Base-by-base conservation (phyloP, 495 filamentous ascomycete genomes). In the Aspergillus leporis region DNA sequence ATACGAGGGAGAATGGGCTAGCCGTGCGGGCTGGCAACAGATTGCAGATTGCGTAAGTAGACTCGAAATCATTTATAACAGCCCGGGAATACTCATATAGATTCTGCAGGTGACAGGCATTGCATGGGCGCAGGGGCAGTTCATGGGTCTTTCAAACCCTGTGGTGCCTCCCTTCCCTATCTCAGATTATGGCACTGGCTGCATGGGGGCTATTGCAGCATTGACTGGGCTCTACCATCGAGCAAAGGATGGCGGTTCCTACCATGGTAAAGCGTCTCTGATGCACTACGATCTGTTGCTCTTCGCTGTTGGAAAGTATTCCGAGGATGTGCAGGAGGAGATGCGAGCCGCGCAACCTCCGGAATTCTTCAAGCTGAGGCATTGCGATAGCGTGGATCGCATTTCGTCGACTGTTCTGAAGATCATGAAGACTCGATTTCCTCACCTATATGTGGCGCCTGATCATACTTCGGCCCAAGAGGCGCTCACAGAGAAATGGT, bases 111-210 rank as follows among this genome's bases (percentile, higher is more conserved):
- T 84, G 3, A 85, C 79, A 19, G 87, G 88, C 16, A 76, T 90
- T 7, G 88, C 89, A 6, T 91, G 87, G 87, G 84, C 83, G 4
- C 89, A 91, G 69, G 89, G 88, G 10, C 58, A 81, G 46, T 87
- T 86, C 70, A 91, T 92, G 87, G 87, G 87, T 12, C 73, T 84
- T 10, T 65, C 80, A 12, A 84, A 85, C 60, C 89, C 89, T 4
- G 82, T 91, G n/a, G 83, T 91, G 0, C 90, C 89, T 49, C 88
- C 88, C 0, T 92, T 91, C 71, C 90, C 89, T 22, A 91, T 90
- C 76, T 90, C 85, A 38, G 90, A 92, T 73, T 92, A 93, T 70
- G 86, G 89, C 30, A 90, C 89, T 2, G 89, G 81, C 25, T 83
- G 82, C 61, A 83, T 88, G 72, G 87, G 87, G 21, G 81, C 82